phyloP scores from a whole-genome alignment of 2,329 filamentous ascomycete species.

The Calonectria leucothoes region DNA sequence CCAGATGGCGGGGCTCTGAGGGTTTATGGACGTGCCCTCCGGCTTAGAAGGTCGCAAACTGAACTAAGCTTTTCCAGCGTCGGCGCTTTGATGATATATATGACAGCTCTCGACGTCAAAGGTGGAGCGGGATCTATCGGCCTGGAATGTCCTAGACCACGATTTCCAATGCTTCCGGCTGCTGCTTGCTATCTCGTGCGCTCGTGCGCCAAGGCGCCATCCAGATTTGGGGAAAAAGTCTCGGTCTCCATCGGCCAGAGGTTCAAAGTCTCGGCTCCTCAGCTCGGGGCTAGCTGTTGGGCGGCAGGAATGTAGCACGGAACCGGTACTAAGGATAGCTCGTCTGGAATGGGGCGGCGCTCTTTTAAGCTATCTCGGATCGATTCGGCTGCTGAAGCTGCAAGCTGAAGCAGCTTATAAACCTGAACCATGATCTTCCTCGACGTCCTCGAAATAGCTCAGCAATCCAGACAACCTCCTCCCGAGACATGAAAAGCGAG shows the following conservation, averaged over 20 bases:
- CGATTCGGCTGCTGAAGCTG: neutral
- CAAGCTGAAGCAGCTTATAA: neutral
- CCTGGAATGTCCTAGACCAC: neutral
- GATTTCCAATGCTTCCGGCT: neutral
- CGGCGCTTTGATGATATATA: neutral
- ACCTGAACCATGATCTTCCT: constrained; percentile 4
- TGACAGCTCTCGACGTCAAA: neutral
- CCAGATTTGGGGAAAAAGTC: neutral
- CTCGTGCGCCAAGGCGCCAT: neutral
- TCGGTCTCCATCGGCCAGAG: neutral
- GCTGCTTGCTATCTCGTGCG: too few species aligned
- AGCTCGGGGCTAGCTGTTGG: neutral
- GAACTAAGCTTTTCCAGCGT: neutral
- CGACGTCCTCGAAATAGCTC: neutral
- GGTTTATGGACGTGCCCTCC: neutral
- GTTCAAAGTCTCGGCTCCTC: neutral
- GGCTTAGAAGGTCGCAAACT: neutral
- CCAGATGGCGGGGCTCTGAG: neutral
- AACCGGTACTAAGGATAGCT: neutral
- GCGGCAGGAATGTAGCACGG: neutral
- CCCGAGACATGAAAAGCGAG: neutral
- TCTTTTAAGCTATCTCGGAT: neutral
- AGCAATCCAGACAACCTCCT: neutral
- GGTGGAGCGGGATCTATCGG: neutral
- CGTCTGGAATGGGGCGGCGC: neutral